Percentiles rank a stretch among this genome's conserved stretches.
phyloP scores from a whole-genome alignment of 352 stramenopile species.

The Phytopythium boreale region DNA sequence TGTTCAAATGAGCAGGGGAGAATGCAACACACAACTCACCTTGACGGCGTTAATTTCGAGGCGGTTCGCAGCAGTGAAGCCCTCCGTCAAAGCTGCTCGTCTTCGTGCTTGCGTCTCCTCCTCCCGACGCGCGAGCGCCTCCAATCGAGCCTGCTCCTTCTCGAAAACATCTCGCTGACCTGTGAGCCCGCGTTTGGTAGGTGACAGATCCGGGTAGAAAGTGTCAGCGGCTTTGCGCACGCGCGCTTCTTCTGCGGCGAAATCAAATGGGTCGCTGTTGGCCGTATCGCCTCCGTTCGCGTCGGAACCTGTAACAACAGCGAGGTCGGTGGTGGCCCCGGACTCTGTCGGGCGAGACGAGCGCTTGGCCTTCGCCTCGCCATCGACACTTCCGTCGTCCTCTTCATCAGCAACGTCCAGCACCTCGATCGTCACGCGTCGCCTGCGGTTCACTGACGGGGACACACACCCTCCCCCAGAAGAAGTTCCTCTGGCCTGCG shows the following conservation, averaged over 20 bases:
- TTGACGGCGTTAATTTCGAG: slow-evolving; percentile 49
- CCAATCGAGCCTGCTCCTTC: slow-evolving; percentile 37
- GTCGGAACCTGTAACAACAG: neutral
- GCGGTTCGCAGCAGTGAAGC: slow-evolving; percentile 27
- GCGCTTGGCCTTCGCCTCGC: neutral
- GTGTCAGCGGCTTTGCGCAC: slow-evolving; percentile 53
- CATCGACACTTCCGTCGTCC: neutral
- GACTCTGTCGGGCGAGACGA: no score
- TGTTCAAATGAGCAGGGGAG: neutral
- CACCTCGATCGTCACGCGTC: slow-evolving; percentile 66
- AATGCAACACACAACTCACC: slow-evolving; percentile 7
- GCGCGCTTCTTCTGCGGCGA: slow-evolving; percentile 50
- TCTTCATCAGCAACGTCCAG: slow-evolving; percentile 44
- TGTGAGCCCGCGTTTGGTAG: slow-evolving; percentile 47
- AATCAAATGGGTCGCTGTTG: slow-evolving; percentile 27
- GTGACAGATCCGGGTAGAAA: slow-evolving; percentile 54
- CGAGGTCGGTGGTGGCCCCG: neutral
- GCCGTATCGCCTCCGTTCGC: neutral
- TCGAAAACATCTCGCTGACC: slow-evolving; percentile 34
- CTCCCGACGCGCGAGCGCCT: slow-evolving; percentile 24
- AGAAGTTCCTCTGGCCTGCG: neutral
- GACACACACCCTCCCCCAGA: neutral
- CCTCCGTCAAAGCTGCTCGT: slow-evolving; percentile 18
- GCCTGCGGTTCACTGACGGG: slow-evolving; percentile 21
- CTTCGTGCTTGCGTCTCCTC: slow-evolving; percentile 14